phyloP scores from a whole-genome alignment of 495 filamentous ascomycete genomes.

The Parachaetomium inaequale region DNA sequence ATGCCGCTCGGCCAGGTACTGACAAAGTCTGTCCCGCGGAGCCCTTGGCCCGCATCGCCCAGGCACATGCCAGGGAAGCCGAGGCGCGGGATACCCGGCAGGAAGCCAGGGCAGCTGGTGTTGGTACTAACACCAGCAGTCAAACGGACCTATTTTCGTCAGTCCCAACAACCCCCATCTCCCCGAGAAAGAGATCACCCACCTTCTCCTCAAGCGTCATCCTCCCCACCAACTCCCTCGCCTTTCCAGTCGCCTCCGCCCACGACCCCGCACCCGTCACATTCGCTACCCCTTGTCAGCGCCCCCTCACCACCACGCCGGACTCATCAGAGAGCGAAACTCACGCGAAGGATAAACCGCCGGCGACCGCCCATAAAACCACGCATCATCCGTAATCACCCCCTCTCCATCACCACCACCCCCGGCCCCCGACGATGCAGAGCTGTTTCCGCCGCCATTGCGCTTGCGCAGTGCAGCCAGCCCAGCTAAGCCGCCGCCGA shows the following conservation, averaged over 20 bases:
- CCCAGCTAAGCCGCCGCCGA: constrained; percentile 36
- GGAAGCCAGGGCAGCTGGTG: constrained; percentile 53
- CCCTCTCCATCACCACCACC: constrained; percentile 16
- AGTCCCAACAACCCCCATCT: background rate
- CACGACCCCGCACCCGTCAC: constrained; percentile 42
- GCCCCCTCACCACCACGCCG: background rate
- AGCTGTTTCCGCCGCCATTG: constrained; percentile 10
- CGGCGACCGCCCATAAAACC: constrained; percentile 56
- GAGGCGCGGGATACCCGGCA: constrained; percentile 51
- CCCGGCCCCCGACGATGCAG: background rate
- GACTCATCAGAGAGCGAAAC: constrained; percentile 11
- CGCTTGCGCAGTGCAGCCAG: constrained; percentile 32
- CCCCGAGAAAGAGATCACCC: constrained; percentile 23
- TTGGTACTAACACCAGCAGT: constrained; percentile 46
- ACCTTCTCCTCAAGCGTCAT: constrained; percentile 63
- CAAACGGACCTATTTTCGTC: constrained; percentile 41
- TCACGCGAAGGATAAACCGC: constrained; percentile 57
- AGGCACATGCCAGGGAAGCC: constrained; percentile 62
- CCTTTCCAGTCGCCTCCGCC: constrained; percentile 50
- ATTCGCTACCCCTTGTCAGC: constrained; percentile 49
- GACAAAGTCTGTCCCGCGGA: constrained; percentile 58
- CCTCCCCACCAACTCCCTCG: constrained; percentile 50
- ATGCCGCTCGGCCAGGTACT: constrained; percentile 55
- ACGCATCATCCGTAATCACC: constrained; percentile 41
- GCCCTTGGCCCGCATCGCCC: constrained; percentile 59